These are phyloP conservation scores for Metschnikowia vanudenii DNA, from an alignment of 805 yeast species.

Conservation along the genomic window DNA sequence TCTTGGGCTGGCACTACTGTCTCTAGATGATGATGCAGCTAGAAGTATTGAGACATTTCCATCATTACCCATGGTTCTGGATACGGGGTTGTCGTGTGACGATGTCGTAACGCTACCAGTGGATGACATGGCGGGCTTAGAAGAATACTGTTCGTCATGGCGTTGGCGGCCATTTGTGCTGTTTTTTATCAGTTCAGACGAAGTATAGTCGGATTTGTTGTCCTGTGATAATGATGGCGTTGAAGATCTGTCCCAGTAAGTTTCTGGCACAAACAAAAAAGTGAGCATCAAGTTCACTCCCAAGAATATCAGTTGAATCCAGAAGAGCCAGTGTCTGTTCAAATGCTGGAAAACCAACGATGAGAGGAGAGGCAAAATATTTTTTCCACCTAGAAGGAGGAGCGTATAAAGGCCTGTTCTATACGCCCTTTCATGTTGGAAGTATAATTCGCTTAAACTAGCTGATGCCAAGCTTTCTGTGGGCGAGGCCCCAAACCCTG, in stretches of 20 bases:
- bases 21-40: neutral
- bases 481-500: conserved; percentile 62
- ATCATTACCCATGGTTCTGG: too few species aligned
- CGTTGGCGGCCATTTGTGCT: too few species aligned
- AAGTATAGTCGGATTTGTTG: neutral
- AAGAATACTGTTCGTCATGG: too few species aligned
- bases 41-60: too few species aligned
- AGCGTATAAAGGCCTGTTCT: conserved; percentile 57
- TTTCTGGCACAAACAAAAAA: conserved; percentile 59
- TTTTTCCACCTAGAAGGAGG: conserved; percentile 60
- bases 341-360: conserved; percentile 49
- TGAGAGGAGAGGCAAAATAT: conserved; percentile 54
- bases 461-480: conserved; percentile 60
- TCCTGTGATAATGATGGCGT: neutral
- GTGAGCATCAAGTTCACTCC: conserved; percentile 46
- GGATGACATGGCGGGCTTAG: too few species aligned
- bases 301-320: conserved; percentile 54
- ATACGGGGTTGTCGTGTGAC: too few species aligned
- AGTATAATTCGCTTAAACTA: conserved; percentile 60
- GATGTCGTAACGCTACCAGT: too few species aligned
- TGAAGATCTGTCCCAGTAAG: conserved; percentile 54
- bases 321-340: conserved; percentile 60
- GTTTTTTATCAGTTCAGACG: too few species aligned
- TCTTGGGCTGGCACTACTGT: neutral
- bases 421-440: conserved; percentile 61